A percentile compares a stretch with the other conserved stretches of the same genome.
These are phyloP conservation scores for Scedosporium dehoogii DNA, from an alignment of 2,329 filamentous ascomycete genomes.

Conservation along the genomic window DNA sequence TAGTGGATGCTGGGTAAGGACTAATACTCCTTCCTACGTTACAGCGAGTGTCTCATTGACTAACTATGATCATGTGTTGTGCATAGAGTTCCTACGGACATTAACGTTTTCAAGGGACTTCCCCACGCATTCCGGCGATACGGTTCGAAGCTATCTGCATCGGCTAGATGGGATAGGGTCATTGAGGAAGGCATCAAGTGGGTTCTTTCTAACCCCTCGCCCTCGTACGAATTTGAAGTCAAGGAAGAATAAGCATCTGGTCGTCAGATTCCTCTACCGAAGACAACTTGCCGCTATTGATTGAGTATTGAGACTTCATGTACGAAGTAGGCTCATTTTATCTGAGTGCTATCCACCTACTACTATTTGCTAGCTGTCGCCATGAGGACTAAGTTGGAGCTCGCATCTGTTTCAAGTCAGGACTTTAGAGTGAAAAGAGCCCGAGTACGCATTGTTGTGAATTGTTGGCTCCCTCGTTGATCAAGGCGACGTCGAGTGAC, in stretches of 20 bases:
- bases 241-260: conserved; percentile 7
- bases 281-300: background rate
- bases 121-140: conserved; percentile 39
- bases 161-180: conserved; percentile 30
- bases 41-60: no score
- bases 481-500: no score
- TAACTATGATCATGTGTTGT: background rate
- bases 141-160: conserved; percentile 26
- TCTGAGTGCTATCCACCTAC: no score
- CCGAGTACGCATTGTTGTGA: no score
- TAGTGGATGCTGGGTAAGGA: conserved; percentile 32
- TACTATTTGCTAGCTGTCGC: no score
- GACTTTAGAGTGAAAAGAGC: no score
- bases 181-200: conserved; percentile 33
- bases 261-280: background rate
- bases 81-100: conserved; percentile 34
- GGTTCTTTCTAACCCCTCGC: conserved; percentile 23
- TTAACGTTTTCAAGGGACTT: conserved; percentile 38
- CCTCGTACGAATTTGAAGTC: conserved; percentile 16
- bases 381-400: no score
- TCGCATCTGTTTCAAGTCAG: no score
- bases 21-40: background rate
- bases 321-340: no score
- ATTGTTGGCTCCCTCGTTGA: no score
- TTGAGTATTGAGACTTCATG: background rate